Conservation (phyloP, 1,284 basidiomycete genomes). For the Phlebopus sp. region DNA sequence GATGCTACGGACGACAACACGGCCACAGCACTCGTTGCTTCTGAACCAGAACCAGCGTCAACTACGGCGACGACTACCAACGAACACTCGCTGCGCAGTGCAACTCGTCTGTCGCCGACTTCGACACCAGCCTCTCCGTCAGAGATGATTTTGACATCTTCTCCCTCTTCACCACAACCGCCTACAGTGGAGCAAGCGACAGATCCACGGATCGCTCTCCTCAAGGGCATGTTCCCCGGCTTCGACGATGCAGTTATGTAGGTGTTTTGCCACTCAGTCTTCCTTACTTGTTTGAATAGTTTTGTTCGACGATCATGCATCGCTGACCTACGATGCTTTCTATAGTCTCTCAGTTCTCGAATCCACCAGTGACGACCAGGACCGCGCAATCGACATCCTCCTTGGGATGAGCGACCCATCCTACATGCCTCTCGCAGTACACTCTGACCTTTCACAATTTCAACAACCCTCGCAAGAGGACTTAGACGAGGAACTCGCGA, state of each 20-base stretch:
- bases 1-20: no score
- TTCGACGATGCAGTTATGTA: conserved; percentile 70
- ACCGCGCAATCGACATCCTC: conserved; percentile 67
- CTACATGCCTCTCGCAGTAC: conserved; percentile 41
- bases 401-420: conserved; percentile 81
- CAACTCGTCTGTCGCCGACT: no score
- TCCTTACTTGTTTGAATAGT: neutral
- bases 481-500: conserved; percentile 73
- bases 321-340: neutral
- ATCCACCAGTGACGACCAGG: conserved; percentile 62
- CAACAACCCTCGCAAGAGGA: conserved; percentile 53
- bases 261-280: conserved; percentile 24
- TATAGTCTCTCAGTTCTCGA: conserved; percentile 63
- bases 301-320: conserved; percentile 6
- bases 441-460: conserved; percentile 4
- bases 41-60: no score
- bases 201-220: conserved; percentile 50
- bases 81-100: no score
- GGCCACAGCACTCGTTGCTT: no score
- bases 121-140: neutral
- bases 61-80: no score
- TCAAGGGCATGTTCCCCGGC: conserved; percentile 76
- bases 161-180: conserved; percentile 11
- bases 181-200: neutral
- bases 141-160: conserved; percentile 21